These are phyloP conservation scores for Leccinum barrowsii DNA, from an alignment of 768 basidiomycete species.

Conservation along the genomic window DNA sequence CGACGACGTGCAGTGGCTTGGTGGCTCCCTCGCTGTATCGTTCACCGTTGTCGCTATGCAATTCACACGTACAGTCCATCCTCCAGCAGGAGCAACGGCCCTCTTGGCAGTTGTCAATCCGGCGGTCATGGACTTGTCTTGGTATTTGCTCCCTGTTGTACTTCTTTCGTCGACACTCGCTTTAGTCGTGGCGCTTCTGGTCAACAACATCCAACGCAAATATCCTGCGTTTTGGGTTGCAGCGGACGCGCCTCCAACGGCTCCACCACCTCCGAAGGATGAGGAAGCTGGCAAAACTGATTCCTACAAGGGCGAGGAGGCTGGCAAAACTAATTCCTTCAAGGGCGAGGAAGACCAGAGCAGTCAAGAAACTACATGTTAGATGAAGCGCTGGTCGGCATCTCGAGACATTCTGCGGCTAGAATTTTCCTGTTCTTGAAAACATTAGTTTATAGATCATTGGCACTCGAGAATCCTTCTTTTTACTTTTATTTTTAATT, in stretches of 20 bases:
- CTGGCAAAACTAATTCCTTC: neutral
- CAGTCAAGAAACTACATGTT: no score
- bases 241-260: neutral
- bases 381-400: no score
- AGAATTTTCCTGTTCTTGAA: no score
- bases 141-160: constrained; percentile 54
- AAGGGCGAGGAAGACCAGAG: no score
- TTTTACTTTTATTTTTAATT: no score
- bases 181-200: constrained; percentile 43
- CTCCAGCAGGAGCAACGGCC: constrained; percentile 57
- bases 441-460: no score
- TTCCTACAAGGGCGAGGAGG: neutral
- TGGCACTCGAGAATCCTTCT: no score
- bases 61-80: constrained; percentile 49
- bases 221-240: constrained; percentile 47
- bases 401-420: no score
- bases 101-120: constrained; percentile 45
- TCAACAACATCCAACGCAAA: constrained; percentile 50
- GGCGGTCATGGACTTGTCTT: constrained; percentile 42
- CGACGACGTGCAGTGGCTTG: constrained; percentile 43
- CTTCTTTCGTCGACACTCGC: constrained; percentile 46
- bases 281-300: neutral
- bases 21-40: constrained; percentile 37
- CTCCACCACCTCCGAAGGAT: neutral
- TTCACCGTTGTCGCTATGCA: constrained; percentile 47